Conservation (phyloP, 1,284 basidiomycete genomes). For the Entoloma clypeatum region DNA sequence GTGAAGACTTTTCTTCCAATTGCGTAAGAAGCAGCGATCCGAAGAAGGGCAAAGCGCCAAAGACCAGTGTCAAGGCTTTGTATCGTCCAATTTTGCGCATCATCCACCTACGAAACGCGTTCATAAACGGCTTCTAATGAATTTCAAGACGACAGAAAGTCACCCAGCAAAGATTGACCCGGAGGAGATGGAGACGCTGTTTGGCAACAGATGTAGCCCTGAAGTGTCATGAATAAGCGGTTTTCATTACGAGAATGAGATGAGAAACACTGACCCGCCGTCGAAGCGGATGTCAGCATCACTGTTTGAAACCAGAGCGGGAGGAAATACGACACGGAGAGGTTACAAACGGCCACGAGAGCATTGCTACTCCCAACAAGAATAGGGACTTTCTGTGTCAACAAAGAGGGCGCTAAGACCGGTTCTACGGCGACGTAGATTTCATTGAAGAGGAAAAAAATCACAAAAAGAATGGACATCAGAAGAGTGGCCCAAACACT, state of each 20-base stretch:
- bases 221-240: background rate
- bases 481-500: conserved; percentile 48
- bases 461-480: conserved; percentile 12
- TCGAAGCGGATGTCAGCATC: conserved; percentile 53
- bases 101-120: conserved; percentile 36
- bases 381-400: conserved; percentile 55
- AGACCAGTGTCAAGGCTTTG: conserved; percentile 57
- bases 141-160: background rate
- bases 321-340: conserved; percentile 67
- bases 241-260: conserved; percentile 3
- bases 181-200: conserved; percentile 58
- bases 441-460: conserved; percentile 36
- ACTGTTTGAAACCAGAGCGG: conserved; percentile 82
- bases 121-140: background rate
- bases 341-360: conserved; percentile 61
- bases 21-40: conserved; percentile 46
- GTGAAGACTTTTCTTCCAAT: conserved; percentile 51
- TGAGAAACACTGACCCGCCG: conserved; percentile 35
- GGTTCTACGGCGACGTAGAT: conserved; percentile 57
- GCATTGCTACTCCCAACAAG: conserved; percentile 65
- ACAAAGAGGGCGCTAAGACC: conserved; percentile 58
- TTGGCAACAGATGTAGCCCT: conserved; percentile 72
- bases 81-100: conserved; percentile 72
- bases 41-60: conserved; percentile 58
- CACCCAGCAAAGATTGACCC: conserved; percentile 67